Evolutionary conservation across 768 basidiomycete species (phyloP).

Genomic region (Mycena galopus): DNA sequence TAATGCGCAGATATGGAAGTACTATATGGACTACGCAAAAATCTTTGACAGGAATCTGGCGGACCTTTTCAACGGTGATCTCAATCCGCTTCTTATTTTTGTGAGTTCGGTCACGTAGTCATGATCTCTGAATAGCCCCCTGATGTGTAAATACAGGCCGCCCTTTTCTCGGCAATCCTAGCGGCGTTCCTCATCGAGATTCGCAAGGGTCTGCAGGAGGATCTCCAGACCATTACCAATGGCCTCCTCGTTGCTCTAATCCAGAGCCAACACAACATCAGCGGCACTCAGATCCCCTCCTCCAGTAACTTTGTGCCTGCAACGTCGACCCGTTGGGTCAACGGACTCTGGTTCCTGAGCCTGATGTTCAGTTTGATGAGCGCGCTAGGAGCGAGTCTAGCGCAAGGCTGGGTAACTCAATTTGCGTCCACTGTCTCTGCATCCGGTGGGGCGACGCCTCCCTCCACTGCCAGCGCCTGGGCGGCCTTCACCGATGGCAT

Average conservation of each 20-base stretch:
- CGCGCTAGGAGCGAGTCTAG: constrained; percentile 2
- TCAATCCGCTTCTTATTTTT: background rate
- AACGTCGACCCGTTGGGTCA: background rate
- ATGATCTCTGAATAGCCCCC: background rate
- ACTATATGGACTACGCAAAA: background rate
- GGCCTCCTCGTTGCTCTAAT: background rate
- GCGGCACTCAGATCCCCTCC: background rate
- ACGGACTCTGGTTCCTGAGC: constrained; percentile 13
- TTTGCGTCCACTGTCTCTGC: background rate
- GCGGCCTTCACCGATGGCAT: background rate
- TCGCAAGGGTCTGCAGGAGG: constrained; percentile 6
- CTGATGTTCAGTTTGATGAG: constrained; percentile 12
- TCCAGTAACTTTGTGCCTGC: background rate
- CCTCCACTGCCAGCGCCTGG: background rate
- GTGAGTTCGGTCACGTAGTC: background rate
- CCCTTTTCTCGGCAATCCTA: background rate
- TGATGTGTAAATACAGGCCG: background rate
- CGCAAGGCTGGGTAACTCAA: constrained; percentile 7
- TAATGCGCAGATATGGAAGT: background rate
- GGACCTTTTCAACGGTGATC: background rate
- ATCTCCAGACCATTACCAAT: constrained; percentile 11
- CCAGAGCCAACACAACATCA: background rate
- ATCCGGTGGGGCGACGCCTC: background rate
- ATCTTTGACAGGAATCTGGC: background rate
- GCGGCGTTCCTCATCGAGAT: background rate